Evolutionary conservation across 1,284 basidiomycete genomes (phyloP).

Genomic region (Leccinum solheimii): DNA sequence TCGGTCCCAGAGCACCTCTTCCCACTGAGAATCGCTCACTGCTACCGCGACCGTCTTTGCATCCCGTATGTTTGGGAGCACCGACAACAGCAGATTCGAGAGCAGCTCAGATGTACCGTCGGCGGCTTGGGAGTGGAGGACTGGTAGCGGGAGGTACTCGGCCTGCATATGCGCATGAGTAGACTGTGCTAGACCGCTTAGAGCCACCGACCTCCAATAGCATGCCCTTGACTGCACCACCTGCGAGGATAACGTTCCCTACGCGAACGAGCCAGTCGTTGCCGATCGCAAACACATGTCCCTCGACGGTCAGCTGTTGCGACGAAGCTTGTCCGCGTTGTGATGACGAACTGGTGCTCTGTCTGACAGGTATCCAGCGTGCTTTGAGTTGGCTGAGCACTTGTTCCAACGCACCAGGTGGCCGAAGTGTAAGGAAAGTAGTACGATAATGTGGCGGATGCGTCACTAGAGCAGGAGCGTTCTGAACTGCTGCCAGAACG

Average conservation of each 20-base stretch:
- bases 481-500: conserved; percentile 40
- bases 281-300: conserved; percentile 67
- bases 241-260: conserved; percentile 71
- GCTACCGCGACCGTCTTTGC: conserved; percentile 73
- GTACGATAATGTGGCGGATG: conserved; percentile 68
- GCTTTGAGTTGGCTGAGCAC: conserved; percentile 68
- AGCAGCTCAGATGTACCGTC: conserved; percentile 70
- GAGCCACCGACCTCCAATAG: conserved; percentile 61
- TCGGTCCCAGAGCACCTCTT: conserved; percentile 73
- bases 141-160: conserved; percentile 73
- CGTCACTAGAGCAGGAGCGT: conserved; percentile 30
- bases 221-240: conserved; percentile 75
- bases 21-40: conserved; percentile 72
- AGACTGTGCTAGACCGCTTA: background rate
- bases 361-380: conserved; percentile 70
- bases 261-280: conserved; percentile 78
- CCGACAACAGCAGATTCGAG: conserved; percentile 68
- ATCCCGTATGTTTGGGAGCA: conserved; percentile 68
- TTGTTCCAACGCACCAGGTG: conserved; percentile 71
- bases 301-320: conserved; percentile 69
- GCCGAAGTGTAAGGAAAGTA: conserved; percentile 70
- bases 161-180: conserved; percentile 45
- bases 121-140: conserved; percentile 55
- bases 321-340: conserved; percentile 52
- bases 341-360: conserved; percentile 41